Evolutionary conservation across 2,329 filamentous ascomycete species (phyloP), one percentile per base, ranked within the genome.

Genomic region (Neopestalotiopsis sp.): DNA sequence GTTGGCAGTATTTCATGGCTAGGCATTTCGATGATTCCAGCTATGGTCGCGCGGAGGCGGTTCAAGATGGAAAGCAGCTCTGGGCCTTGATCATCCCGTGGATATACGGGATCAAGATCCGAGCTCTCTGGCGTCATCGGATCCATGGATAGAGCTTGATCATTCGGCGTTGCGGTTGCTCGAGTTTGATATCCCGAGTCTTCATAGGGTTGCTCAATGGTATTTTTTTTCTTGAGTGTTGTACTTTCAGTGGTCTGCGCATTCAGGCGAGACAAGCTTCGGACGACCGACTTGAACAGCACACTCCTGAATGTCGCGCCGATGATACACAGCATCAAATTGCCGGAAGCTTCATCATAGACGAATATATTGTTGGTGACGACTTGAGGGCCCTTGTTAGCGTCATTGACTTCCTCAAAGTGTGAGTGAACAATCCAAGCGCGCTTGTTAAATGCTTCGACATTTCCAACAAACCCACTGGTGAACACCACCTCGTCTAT

Each of bases 341-440:
- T 32, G 3, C 68, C 67, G 2, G 69, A 66, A 2, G 20, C 53
- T 0, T 68, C 32, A n/a, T 75, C 71, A 28, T 66, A 70, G 6
- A 75, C 73, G 42, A 74, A 74, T 14, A 74, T 71, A 61, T 75
- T 72, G 24, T 74, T 74, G 3, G 66, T 13, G 58, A 32, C 20
- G 24, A 30, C 56, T 30, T 14, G 28, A 4, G 20, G 17, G 12
- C 28, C 4, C 12, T 58, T 20, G 28, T 20, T 58, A 20, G n/a
- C 56, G 7, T 58, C 56, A 12, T 58, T 20, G 9, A 58, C n/a
- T 4, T 20, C 56, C n/a, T 58, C 56, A 58, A 58, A 58, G 12
- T 20, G 56, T 20, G 56, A 58, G 28, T 58, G 56, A 13, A 58
- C 56, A 12, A 58, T 14, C 56, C 56, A 58, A 58, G 56, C n/a